Base-by-base conservation (phyloP, 345 rosid species). In the Linum trigynum region DNA sequence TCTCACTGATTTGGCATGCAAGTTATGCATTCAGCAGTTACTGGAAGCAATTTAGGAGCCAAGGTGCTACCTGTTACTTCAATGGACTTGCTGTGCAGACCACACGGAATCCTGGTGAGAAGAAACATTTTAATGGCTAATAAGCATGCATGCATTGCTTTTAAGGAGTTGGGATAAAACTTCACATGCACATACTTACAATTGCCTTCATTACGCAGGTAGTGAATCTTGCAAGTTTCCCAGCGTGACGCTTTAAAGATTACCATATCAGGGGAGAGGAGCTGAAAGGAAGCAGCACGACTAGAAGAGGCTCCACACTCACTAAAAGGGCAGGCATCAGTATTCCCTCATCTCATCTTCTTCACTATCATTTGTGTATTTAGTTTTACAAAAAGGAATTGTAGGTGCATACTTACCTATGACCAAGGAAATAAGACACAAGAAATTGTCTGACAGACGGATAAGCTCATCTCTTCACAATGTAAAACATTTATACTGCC, bases 11-110 rank as follows among this genome's bases (percentile, higher is more conserved):
- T 57, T 76, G 76, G 90, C 92, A 84, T 7, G 86, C 95, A 3
- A 87, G 84, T 67, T 90, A 79, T 37, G 97, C 97, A 0, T 90
- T 90, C 66, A 87, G 92, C 77, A 83, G 95, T 0, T 83, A 84
- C 38, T 86, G 92, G 95, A 79, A 92, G 8, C 70, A 73, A 67
- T 85, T 80, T 65, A 70, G 83, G 68, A 82, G 68, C 71, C 72
- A 39, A 41, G 90, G 90, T 10, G 85, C 83, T 37, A 78, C 45
- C 37, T 90, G 97, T 83, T 78, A 74, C 84, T 87, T 87, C 74
- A 76, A 82, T 72, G 95, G 97, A 53, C 77, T 87, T 57, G 92
- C 89, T 0, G 73, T 68, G 57, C 84, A 84, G 75, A 87, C 89
- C 40, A 77, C 74, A 2, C 66, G n/a, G 3, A 59, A 86, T 72